phyloP scores from a whole-genome alignment of 345 rosid genomes.

The Cardamine chenopodiifolia region DNA sequence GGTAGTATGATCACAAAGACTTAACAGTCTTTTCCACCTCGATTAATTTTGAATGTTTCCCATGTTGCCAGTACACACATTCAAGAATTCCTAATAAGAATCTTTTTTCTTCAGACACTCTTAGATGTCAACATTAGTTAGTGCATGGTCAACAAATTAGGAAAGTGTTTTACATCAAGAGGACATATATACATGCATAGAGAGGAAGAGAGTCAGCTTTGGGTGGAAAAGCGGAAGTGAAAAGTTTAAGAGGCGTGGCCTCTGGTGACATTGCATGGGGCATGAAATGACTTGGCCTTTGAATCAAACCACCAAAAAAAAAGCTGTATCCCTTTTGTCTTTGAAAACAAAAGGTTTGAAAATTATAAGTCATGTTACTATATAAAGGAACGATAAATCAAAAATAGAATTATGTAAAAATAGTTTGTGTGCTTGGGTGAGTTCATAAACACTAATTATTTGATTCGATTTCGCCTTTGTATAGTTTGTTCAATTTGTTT shows the following conservation, averaged over 20 bases:
- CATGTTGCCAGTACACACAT: conserved; percentile 2
- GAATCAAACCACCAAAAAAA: conserved; percentile 27
- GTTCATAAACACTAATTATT: conserved; percentile 5
- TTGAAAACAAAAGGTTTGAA: background rate
- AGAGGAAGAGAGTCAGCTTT: conserved; percentile 35
- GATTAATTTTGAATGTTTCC: background rate
- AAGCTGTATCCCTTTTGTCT: conserved; percentile 40
- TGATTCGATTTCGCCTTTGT: background rate
- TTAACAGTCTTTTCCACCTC: background rate
- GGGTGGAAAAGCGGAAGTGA: conserved; percentile 43
- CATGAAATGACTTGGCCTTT: conserved; percentile 42
- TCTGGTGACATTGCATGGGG: conserved; percentile 46
- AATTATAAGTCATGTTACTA: conserved; percentile 12
- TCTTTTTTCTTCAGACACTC: background rate
- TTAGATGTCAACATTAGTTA: conserved; percentile 13
- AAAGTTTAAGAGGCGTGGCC: conserved; percentile 46
- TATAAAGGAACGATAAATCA: conserved; percentile 4
- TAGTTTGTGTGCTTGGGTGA: conserved; percentile 11
- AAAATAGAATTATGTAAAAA: conserved; percentile 19
- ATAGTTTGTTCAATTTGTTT: background rate
- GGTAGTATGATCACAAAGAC: background rate
- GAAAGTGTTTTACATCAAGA: conserved; percentile 27
- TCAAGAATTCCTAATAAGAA: background rate
- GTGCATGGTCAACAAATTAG: conserved; percentile 37
- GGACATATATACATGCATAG: conserved; percentile 32